phyloP scores from a whole-genome alignment of 768 basidiomycete species.

The Rhizopogon rudus region DNA sequence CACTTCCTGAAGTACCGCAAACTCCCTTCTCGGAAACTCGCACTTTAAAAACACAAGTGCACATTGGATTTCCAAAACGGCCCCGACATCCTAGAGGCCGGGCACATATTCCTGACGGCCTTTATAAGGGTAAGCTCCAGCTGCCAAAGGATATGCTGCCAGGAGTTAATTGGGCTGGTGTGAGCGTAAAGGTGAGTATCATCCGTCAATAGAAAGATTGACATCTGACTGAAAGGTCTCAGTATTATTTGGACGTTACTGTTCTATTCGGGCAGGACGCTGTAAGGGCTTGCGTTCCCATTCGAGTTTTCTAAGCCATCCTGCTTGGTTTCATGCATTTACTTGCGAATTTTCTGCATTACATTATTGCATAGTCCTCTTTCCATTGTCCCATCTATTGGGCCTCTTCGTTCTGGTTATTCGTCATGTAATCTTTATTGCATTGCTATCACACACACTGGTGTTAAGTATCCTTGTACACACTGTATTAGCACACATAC shows the following conservation, averaged over 20 bases:
- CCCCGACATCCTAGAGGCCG: conserved; percentile 43
- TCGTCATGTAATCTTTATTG: not conserved
- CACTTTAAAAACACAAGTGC: conserved; percentile 37
- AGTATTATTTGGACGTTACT: conserved; percentile 75
- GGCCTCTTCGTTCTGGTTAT: not conserved
- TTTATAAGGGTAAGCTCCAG: conserved; percentile 54
- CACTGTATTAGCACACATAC: not conserved
- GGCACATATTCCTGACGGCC: conserved; percentile 57
- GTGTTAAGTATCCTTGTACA: not conserved
- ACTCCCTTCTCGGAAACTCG: conserved; percentile 14
- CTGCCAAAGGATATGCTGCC: conserved; percentile 59
- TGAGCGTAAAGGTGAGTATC: conserved; percentile 58
- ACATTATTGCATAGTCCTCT: too few species aligned
- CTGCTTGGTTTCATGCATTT: conserved; percentile 15
- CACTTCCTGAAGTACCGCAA: conserved; percentile 20
- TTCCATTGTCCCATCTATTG: too few species aligned
- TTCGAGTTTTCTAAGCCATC: conserved; percentile 48
- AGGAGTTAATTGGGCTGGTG: conserved; percentile 59
- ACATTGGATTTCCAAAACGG: conserved; percentile 68
- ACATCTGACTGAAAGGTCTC: conserved; percentile 1
- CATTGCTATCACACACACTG: not conserved
- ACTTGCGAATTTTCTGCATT: not conserved
- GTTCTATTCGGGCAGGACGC: conserved; percentile 63
- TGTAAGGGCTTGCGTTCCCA: conserved; percentile 55
- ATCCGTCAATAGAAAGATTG: not conserved